phyloP scores from a whole-genome alignment of 345 rosid species.

The Eucalyptus caleyi region DNA sequence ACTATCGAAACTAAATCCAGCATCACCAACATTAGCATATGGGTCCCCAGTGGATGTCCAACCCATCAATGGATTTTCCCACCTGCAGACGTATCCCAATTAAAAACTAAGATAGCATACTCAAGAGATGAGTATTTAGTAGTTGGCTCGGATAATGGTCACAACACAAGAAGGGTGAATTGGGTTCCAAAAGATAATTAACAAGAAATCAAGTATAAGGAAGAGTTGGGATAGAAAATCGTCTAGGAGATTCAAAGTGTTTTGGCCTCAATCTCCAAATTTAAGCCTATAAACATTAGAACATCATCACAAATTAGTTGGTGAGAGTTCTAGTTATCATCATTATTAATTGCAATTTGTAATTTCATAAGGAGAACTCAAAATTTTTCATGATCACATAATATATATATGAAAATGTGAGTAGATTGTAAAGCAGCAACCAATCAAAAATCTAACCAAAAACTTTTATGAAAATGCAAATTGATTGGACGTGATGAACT shows the following conservation, averaged over 20 bases:
- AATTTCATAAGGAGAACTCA: background rate
- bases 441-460: background rate
- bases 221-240: background rate
- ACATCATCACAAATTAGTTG: background rate
- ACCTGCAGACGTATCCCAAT: slow-evolving; percentile 23
- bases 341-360: background rate
- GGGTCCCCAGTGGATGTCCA: slow-evolving; percentile 99
- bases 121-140: background rate
- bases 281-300: background rate
- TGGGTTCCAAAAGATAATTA: background rate
- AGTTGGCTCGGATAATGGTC: background rate
- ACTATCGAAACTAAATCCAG: slow-evolving; percentile 64
- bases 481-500: background rate
- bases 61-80: slow-evolving; percentile 99
- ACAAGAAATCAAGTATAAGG: background rate
- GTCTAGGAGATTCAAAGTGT: background rate
- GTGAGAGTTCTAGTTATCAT: background rate
- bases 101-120: background rate
- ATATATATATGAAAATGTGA: background rate
- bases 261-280: background rate
- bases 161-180: background rate
- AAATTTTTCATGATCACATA: background rate
- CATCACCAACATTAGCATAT: slow-evolving; percentile 93
- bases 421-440: background rate
- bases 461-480: background rate